Percentiles rank a stretch among this genome's conserved stretches.
These are phyloP conservation scores for Suhomyces xylopsoci DNA, from an alignment of 805 yeast genomes.

Conservation along the genomic window DNA sequence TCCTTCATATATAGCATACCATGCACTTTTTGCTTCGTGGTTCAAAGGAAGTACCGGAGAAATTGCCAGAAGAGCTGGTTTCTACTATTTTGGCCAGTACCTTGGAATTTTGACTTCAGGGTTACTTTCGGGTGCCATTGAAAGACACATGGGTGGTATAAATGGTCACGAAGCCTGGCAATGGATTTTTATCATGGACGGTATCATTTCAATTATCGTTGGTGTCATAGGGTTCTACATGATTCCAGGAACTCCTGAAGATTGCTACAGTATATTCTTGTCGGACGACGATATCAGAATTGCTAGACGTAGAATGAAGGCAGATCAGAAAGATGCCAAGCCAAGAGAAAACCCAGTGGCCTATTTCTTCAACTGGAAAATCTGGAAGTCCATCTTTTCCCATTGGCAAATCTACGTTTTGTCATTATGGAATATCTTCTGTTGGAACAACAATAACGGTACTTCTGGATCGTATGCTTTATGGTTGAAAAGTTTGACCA, in stretches of 20 bases:
- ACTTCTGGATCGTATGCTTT: slow-evolving; percentile 43
- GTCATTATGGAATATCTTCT: slow-evolving; percentile 51
- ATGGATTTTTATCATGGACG: slow-evolving; percentile 72
- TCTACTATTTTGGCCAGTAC: slow-evolving; percentile 60
- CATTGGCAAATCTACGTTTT: slow-evolving; percentile 63
- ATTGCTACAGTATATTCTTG: slow-evolving; percentile 33
- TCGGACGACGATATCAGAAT: slow-evolving; percentile 35
- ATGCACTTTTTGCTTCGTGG: slow-evolving; percentile 33
- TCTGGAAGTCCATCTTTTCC: slow-evolving; percentile 52
- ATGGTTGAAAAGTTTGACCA: slow-evolving; percentile 45
- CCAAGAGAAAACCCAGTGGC: slow-evolving; percentile 19
- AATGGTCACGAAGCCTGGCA: slow-evolving; percentile 63
- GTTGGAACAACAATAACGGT: slow-evolving; percentile 60
- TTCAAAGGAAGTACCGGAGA: slow-evolving; percentile 36
- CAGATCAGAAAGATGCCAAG: slow-evolving; percentile 14
- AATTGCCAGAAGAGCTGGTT: slow-evolving; percentile 58
- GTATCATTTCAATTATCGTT: slow-evolving; percentile 54
- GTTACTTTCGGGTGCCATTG: slow-evolving; percentile 57
- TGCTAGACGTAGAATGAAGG: slow-evolving; percentile 22
- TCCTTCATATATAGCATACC: slow-evolving; percentile 42
- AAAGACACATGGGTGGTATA: slow-evolving; percentile 44
- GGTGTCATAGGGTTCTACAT: slow-evolving; percentile 53
- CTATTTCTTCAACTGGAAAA: slow-evolving; percentile 37
- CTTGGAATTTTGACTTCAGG: slow-evolving; percentile 63
- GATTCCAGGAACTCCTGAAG: slow-evolving; percentile 65